Evolutionary conservation across 495 filamentous ascomycete genomes (phyloP).

Genomic region (Daldinia vernicosa): DNA sequence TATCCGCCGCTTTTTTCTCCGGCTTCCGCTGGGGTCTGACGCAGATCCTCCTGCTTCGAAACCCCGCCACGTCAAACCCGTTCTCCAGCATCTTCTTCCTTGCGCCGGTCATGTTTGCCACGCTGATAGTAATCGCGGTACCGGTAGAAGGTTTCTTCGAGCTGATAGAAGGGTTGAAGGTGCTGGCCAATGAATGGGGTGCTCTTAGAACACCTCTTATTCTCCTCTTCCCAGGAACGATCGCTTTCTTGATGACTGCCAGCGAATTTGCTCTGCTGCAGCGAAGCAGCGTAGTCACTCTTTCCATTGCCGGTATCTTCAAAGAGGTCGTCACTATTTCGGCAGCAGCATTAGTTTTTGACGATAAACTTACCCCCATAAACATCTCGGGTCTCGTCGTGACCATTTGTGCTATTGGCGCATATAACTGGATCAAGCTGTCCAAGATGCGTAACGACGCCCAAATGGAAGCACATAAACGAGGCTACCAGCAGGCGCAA

Average conservation of each 20-base stretch:
- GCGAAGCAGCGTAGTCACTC: conserved; percentile 93
- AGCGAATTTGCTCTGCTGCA: conserved; percentile 95
- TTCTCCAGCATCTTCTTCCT: conserved; percentile 98
- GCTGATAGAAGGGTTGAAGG: conserved; percentile 68
- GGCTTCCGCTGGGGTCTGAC: conserved; percentile 98
- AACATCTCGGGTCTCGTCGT: conserved; percentile 89
- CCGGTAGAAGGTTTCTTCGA: conserved; percentile 81
- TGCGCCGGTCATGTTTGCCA: conserved; percentile 93
- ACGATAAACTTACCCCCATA: conserved; percentile 87
- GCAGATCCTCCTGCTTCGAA: conserved; percentile 92
- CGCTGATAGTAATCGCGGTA: conserved; percentile 80
- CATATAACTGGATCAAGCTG: conserved; percentile 96
- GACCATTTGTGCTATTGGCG: conserved; percentile 83
- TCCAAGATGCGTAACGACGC: conserved; percentile 84
- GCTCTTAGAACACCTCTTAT: conserved; percentile 62
- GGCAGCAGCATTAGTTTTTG: conserved; percentile 86
- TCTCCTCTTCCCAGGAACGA: conserved; percentile 85
- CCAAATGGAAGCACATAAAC: conserved; percentile 53
- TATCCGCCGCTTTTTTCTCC: conserved; percentile 90
- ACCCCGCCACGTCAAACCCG: conserved; percentile 95
- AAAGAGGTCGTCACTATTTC: conserved; percentile 98
- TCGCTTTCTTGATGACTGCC: conserved; percentile 96
- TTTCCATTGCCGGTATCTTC: conserved; percentile 97
- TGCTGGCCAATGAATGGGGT: conserved; percentile 74
- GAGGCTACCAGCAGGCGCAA: conserved; percentile 38